phyloP scores from a whole-genome alignment of 2,329 filamentous ascomycete genomes.

The Magnaporthiopsis rhizophila region DNA sequence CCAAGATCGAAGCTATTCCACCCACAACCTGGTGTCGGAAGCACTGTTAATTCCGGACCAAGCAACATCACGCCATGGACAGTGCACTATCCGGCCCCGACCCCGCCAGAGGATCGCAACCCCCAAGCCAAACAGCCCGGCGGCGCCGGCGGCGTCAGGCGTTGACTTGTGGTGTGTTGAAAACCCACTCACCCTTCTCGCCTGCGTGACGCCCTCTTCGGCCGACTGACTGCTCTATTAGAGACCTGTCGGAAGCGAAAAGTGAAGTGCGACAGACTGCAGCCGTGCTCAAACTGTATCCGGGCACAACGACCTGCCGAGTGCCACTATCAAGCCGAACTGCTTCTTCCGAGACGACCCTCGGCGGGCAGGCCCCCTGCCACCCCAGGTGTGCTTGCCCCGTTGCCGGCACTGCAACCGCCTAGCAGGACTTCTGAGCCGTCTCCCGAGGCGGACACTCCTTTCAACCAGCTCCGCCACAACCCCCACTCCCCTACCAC shows the following conservation, averaged over 20 bases:
- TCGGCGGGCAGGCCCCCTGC: background rate
- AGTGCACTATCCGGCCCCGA: no score
- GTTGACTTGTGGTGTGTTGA: background rate
- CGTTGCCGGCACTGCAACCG: background rate
- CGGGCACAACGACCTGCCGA: slow-evolving; percentile 19
- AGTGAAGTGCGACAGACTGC: slow-evolving; percentile 32
- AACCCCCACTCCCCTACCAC: slow-evolving; percentile 29
- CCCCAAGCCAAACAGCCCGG: background rate
- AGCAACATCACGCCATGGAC: background rate
- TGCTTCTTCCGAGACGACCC: background rate
- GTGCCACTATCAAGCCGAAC: slow-evolving; percentile 12
- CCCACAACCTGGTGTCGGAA: background rate
- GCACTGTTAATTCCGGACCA: background rate
- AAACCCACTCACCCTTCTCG: no score
- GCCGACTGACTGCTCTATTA: background rate
- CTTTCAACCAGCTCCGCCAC: slow-evolving; percentile 10
- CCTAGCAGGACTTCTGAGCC: background rate
- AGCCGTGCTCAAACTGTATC: slow-evolving; percentile 33
- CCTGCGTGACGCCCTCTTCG: no score
- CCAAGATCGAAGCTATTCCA: background rate
- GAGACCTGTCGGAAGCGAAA: slow-evolving; percentile 33
- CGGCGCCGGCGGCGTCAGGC: background rate
- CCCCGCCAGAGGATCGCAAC: no score
- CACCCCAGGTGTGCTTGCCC: background rate
- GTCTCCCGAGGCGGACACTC: background rate